phyloP scores from a whole-genome alignment of 2,329 filamentous ascomycete genomes.

The Colletotrichum chrysophilum region DNA sequence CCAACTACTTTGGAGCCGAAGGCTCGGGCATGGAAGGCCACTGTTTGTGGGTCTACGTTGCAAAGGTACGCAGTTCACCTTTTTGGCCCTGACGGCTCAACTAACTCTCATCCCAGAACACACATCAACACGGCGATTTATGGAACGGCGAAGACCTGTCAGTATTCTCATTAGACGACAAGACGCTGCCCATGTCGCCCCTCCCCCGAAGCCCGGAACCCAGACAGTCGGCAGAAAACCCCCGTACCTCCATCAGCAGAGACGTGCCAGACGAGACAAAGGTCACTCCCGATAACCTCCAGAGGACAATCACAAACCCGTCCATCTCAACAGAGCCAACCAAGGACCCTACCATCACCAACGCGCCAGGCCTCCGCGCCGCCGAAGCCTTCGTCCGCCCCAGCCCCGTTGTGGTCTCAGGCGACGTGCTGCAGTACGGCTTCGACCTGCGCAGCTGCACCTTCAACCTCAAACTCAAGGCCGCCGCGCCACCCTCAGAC shows the following conservation, averaged over 20 bases:
- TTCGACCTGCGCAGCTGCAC: slow-evolving; percentile 84
- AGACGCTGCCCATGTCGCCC: slow-evolving; percentile 58
- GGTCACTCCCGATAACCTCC: slow-evolving; percentile 79
- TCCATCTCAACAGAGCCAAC: slow-evolving; percentile 66
- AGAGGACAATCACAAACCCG: slow-evolving; percentile 71
- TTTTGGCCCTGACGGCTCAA: neutral
- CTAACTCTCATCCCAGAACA: slow-evolving; percentile 61
- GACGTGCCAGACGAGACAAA: slow-evolving; percentile 57
- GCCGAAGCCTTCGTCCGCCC: slow-evolving; percentile 94
- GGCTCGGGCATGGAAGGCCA: slow-evolving; percentile 84
- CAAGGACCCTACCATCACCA: slow-evolving; percentile 62
- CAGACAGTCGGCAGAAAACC: slow-evolving; percentile 27
- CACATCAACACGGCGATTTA: slow-evolving; percentile 86
- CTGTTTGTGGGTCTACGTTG: slow-evolving; percentile 86
- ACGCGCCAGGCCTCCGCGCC: slow-evolving; percentile 78
- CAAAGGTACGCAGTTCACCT: slow-evolving; percentile 55
- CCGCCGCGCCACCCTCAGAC: slow-evolving; percentile 58
- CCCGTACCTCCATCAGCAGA: slow-evolving; percentile 27
- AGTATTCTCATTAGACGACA: slow-evolving; percentile 86
- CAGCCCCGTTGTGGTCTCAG: slow-evolving; percentile 76
- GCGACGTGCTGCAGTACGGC: slow-evolving; percentile 71
- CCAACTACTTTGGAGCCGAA: slow-evolving; percentile 93
- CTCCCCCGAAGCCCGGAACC: slow-evolving; percentile 46
- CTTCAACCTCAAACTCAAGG: slow-evolving; percentile 74
- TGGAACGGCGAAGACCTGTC: slow-evolving; percentile 99